These are phyloP conservation scores for Singerocomus rubriflavus DNA, from an alignment of 1,284 basidiomycete genomes.

Conservation along the genomic window DNA sequence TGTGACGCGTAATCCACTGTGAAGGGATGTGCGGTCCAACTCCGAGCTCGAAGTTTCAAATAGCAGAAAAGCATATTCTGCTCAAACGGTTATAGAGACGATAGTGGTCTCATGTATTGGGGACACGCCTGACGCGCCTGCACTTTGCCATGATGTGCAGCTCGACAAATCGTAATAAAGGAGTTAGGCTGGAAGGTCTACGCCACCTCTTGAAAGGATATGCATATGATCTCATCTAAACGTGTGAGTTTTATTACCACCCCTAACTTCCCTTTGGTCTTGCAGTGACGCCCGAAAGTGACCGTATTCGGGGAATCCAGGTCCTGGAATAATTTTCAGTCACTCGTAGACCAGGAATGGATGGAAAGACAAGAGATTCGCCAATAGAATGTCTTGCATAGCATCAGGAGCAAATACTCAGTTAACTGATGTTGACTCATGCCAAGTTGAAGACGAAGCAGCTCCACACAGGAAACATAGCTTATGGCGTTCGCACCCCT, in stretches of 20 bases:
- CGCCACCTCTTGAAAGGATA: constrained; percentile 9
- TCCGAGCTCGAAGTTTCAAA: constrained; percentile 13
- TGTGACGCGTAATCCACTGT: not conserved
- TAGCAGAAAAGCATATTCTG: constrained; percentile 20
- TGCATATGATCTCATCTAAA: constrained; percentile 47
- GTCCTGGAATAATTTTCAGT: constrained; percentile 30
- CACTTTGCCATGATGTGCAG: not conserved
- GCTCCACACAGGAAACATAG: constrained; percentile 6
- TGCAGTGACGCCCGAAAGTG: constrained; percentile 67
- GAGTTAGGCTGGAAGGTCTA: not conserved
- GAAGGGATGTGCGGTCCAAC: not conserved
- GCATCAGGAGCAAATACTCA: not conserved
- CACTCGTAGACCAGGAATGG: constrained; percentile 1
- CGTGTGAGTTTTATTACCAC: constrained; percentile 69
- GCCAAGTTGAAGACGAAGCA: constrained; percentile 5
- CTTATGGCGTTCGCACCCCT: not conserved
- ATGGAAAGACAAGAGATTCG: not conserved
- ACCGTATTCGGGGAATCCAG: constrained; percentile 44
- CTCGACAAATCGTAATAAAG: constrained; percentile 3
- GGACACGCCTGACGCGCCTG: constrained; percentile 16
- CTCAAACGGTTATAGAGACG: constrained; percentile 19
- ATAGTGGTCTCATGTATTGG: not conserved
- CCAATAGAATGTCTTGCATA: constrained; percentile 1
- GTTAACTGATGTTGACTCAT: not conserved
- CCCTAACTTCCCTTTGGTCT: constrained; percentile 63